Evolutionary conservation across 495 filamentous ascomycete species (phyloP), one percentile per base, ranked within the genome.

Genomic region (Parathielavia appendiculata): DNA sequence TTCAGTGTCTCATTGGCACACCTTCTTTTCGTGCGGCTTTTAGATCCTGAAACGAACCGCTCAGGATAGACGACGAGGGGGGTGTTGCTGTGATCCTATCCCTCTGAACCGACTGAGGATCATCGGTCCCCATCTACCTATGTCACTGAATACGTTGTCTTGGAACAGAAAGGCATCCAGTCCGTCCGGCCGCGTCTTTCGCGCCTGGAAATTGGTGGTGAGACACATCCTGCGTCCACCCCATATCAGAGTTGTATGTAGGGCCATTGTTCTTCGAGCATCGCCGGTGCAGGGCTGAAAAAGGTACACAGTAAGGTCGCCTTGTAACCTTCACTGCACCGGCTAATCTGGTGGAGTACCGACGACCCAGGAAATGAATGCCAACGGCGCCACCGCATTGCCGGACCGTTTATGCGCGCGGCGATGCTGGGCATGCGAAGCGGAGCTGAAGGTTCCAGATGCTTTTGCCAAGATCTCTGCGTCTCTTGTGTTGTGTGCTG

Each of bases 1-100:
- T 56, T 56, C 38, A 32, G 13, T 56, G 60, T 63, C 60, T 63
- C 56, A 59, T 17, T 38, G 52, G 16, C 55, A 63, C 60, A 59
- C 56, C 51, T 38, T 35, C 56, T 22, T 30, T 55, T 26, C 0
- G 16, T 38, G 17, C n/a, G n/a, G 30, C 6, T n/a, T 19, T n/a
- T 52, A 23, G 54, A 61, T 54, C 59, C 59, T 54, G 59, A 61
- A 56, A 56, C 53, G 53, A 30, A 47, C 34, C 34, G 49, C 34
- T 36, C 26, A 30, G 2, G 26, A 30, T 2, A 6, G 26, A 5
- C 22, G 23, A 26, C 4, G 1, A 38, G 36, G 51, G 6, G 26
- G 19, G 51, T 1, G 20, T 43, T 43, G 39, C 51, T 43, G 51
- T 43, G 51, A 53, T 36, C 51, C 51, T 39, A n/a, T 10, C 16